Base-by-base conservation (phyloP, 768 basidiomycete species). In the Psilocybe subaeruginosa region DNA sequence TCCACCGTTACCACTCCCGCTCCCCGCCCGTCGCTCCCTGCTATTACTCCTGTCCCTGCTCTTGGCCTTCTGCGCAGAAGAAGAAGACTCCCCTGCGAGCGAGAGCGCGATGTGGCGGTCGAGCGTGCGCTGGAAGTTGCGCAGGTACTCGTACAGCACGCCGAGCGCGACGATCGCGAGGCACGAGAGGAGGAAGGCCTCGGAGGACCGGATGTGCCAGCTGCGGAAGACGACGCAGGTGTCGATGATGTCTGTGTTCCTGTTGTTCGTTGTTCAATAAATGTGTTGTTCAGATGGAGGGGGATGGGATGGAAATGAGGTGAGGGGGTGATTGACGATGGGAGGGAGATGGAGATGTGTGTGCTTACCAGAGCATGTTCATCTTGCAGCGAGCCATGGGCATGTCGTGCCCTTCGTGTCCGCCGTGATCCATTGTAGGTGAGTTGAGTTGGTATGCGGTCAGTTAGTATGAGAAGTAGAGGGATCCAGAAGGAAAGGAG, bases 121-220 rank as follows among this genome's bases (percentile, higher is more conserved):
- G 56, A 91, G 76, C 45, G 72, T 73, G 66, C 77, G 81, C 72
- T 86, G 85, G 64, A 88, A 80, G 45, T 80, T 78, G 56, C 91
- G 86, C 54, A 94, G 81, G 72, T 90, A 95, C 70, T 95, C 93
- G 74, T 88, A 95, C 58, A 88, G 75, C n/a, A 92, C 76, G 54
- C 91, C 86, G 30, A 95, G 81, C 0, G 74, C 75, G 58, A 88
- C 80, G 73, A 95, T 86, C 58, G 77, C 82, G 63, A 87, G 47
- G 73, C 85, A 88, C 27, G 91, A 92, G 61, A 88, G 63, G 62
- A 87, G 63, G 71, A 95, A 92, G 27, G 77, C 73, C 19, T 19
- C 19, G 60, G 78, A 63, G 53, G 71, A 76, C 62, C 69, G 76
- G 66, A 95, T 85, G 76, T 93, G 91, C 91, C 92, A 95, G 63